Base-by-base conservation (phyloP, 1,139 yeast genomes). In the Geotrichum klebahnii region DNA sequence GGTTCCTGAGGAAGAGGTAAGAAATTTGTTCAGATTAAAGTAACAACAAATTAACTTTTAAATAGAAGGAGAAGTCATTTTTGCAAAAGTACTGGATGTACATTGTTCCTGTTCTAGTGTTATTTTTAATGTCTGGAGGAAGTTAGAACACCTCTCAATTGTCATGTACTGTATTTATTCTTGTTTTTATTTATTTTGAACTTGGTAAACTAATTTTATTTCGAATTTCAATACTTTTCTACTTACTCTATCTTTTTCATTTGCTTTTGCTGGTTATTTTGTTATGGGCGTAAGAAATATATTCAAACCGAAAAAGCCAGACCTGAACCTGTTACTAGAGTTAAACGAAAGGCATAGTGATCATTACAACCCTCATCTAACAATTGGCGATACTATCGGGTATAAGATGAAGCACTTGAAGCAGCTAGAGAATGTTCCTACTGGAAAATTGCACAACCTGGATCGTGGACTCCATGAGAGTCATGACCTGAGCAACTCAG, bases 51-150 rank as follows among this genome's bases (percentile, higher is more conserved):
- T 10, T 8, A 26, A 26, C 10, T 26, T 26, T 26, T 26, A 8
- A 28, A 12, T n/a, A 16, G n/a, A 34, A n/a, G 17, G 26, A 20
- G 14, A 22, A 34, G 12, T 8, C 16, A n/a, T 68, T 70, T 48
- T 39, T 69, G 42, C 70, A 67, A 52, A 68, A 70, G 54, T 68
- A 69, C 57, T 69, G 73, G 71, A 58, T 65, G 50, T 67, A 65
- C 50, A 48, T 69, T 42, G 59, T 67, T 3, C 72, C 72, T 0
- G 48, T 60, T 12, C 56, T 60, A 4, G 44, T 68, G 9, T 52
- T 68, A 53, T 32, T 68, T 42, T 24, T 66, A 52, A 42, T 63
- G 1, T 50, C 59, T 17, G 65, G 66, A n/a, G 63, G 63, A 5
- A 53, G 45, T 23, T 34, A 39, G 24, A 34, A 44, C 23, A 41